Percentiles rank a stretch among this genome's conserved stretches.
Conservation (phyloP, 176 grass and related monocot genomes). For the Aegilops speltoides region DNA sequence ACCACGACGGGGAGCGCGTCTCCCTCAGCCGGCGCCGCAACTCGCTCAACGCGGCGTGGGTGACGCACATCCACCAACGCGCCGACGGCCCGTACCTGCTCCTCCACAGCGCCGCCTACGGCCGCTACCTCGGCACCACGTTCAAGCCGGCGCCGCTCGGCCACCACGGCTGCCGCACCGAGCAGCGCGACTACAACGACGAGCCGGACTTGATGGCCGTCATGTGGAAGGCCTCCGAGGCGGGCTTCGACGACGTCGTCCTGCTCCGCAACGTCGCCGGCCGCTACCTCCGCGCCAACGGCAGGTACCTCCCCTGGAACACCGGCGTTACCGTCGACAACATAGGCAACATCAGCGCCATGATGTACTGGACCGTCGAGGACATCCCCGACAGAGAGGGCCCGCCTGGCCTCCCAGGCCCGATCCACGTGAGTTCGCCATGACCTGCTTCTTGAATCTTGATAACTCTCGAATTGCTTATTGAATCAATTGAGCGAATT, state of each 20-base stretch:
- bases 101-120: conserved; percentile 16
- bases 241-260: background rate
- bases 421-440: background rate
- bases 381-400: background rate
- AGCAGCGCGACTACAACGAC: background rate
- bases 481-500: background rate
- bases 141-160: background rate
- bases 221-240: background rate
- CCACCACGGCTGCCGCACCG: background rate
- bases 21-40: background rate
- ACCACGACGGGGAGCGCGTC: background rate
- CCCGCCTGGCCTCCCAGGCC: background rate
- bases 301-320: background rate
- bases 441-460: background rate
- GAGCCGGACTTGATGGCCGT: background rate
- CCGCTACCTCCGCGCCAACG: background rate
- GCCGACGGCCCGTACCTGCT: background rate
- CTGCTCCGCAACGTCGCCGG: background rate
- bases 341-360: background rate
- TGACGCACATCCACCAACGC: background rate
- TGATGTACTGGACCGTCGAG: conserved; percentile 21
- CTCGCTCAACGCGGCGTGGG: background rate
- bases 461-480: background rate
- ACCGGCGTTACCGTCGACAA: background rate
- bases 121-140: too few species aligned